Evolutionary conservation across 306 rosid genomes (phyloP).

Genomic region (Quercus gilva): DNA sequence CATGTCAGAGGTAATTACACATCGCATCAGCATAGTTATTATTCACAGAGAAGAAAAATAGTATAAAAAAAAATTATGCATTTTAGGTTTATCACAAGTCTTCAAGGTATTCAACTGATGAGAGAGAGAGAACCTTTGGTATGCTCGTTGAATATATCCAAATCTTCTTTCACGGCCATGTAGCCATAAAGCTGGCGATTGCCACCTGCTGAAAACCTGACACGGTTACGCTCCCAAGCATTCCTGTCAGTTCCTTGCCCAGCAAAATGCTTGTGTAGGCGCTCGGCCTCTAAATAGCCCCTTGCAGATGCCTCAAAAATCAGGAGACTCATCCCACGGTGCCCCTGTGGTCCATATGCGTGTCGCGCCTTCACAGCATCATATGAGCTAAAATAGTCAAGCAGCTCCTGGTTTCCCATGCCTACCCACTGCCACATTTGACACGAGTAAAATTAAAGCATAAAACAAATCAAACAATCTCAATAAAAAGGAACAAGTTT

Average conservation of each 20-base stretch:
- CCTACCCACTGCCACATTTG: constrained; percentile 48
- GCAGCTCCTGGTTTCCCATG: constrained; percentile 87
- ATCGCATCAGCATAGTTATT: neutral
- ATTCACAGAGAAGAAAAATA: constrained; percentile 1
- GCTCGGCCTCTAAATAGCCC: constrained; percentile 85
- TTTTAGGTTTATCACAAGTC: neutral
- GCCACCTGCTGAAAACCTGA: constrained; percentile 50
- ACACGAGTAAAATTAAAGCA: constrained; percentile 12
- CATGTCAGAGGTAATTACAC: neutral
- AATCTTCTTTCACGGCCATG: constrained; percentile 70
- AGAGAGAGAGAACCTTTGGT: constrained; percentile 53
- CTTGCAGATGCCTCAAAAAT: constrained; percentile 79
- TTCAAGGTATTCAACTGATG: neutral
- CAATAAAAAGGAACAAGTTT: neutral
- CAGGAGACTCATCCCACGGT: constrained; percentile 80
- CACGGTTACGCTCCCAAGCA: constrained; percentile 53
- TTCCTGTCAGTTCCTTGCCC: constrained; percentile 67
- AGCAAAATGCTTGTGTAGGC: constrained; percentile 64
- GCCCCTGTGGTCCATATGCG: constrained; percentile 89
- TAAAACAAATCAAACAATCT: constrained; percentile 6
- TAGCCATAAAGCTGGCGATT: constrained; percentile 77
- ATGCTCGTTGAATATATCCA: constrained; percentile 67
- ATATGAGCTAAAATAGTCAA: constrained; percentile 58
- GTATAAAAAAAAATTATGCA: neutral
- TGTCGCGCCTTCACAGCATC: constrained; percentile 64